Percentiles rank a stretch among this genome's conserved stretches.
These are phyloP conservation scores for Umbelopsis vinacea DNA, from an alignment of 192 early-diverging fungal genomes.

Conservation along the genomic window DNA sequence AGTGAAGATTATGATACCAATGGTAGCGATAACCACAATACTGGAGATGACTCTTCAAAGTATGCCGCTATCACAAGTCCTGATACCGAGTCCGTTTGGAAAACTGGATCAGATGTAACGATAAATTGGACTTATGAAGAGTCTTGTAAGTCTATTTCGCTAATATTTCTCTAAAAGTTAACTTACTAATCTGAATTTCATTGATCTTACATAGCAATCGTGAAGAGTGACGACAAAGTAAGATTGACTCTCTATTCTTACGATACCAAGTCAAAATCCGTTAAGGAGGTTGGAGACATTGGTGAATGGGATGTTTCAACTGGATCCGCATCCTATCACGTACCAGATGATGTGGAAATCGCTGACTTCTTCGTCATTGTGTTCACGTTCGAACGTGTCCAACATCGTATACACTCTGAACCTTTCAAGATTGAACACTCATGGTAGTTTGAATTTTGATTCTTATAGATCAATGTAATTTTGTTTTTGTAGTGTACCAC, in stretches of 20 bases:
- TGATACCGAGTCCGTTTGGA: neutral
- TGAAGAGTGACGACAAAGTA: neutral
- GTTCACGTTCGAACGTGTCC: neutral
- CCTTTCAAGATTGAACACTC: neutral
- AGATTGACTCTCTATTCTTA: neutral
- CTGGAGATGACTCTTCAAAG: neutral
- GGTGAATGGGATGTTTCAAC: too few relatives aligned
- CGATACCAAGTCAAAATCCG: neutral
- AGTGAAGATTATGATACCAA: neutral
- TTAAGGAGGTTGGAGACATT: neutral
- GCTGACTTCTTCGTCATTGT: neutral
- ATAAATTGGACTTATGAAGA: too few relatives aligned
- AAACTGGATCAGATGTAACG: neutral
- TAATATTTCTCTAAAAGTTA: too few relatives aligned
- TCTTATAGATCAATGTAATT: neutral
- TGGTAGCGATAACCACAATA: neutral
- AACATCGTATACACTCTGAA: neutral
- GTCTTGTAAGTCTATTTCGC: too few relatives aligned
- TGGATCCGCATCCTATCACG: neutral
- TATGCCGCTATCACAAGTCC: neutral
- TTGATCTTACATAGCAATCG: neutral
- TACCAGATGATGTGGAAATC: neutral
- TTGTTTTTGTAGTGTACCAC: too few relatives aligned
- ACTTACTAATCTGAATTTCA: too few relatives aligned
- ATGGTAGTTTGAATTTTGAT: neutral